phyloP scores from a whole-genome alignment of 2,329 filamentous ascomycete genomes.

The Botrytis paeoniae region DNA sequence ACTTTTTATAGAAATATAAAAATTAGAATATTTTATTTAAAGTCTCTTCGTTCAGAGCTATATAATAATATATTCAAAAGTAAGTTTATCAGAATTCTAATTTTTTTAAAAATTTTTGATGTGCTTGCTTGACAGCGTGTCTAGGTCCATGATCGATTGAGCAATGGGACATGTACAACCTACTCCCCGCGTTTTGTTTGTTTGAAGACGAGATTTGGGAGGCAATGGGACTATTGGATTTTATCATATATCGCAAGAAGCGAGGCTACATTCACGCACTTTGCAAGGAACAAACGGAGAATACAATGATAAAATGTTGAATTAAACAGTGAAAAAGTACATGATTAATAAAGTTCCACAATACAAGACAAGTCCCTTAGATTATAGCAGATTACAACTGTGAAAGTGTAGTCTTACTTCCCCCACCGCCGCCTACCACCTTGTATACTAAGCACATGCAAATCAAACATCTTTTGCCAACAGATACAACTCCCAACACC shows the following conservation, averaged over 20 bases:
- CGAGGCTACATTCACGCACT: not conserved
- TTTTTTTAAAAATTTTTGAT: no score
- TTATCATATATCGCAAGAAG: not conserved
- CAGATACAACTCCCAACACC: not conserved
- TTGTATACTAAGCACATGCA: not conserved
- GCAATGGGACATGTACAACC: not conserved
- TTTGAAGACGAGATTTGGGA: not conserved
- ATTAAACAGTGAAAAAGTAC: not conserved
- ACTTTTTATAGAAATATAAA: no score
- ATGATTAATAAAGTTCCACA: not conserved
- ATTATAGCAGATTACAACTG: not conserved
- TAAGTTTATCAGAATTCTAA: no score
- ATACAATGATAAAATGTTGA: not conserved
- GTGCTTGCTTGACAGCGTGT: no score
- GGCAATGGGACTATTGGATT: not conserved
- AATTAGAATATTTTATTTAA: no score
- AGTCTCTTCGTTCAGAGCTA: no score
- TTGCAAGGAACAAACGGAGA: not conserved
- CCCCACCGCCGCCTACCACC: not conserved
- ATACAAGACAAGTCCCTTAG: not conserved
- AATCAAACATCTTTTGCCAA: not conserved
- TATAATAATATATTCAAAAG: no score
- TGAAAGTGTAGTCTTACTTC: not conserved
- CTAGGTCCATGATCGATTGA: not conserved
- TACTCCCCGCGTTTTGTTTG: not conserved